phyloP scores from a whole-genome alignment of 495 filamentous ascomycete species.

The Pyronema domesticum region DNA sequence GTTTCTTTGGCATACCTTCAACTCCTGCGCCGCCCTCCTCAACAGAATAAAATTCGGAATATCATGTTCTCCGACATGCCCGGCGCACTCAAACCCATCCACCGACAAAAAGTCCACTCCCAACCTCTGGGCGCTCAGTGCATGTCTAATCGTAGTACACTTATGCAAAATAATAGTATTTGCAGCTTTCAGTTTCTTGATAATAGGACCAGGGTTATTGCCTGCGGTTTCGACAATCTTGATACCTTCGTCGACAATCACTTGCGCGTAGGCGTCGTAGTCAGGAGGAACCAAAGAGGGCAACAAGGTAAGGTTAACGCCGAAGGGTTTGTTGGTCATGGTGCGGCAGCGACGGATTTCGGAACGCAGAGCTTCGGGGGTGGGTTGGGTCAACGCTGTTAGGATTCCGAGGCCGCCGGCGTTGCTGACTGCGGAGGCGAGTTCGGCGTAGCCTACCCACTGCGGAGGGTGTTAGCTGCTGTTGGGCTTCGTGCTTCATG shows the following conservation, averaged over 20 bases:
- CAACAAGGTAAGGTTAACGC: constrained; percentile 88
- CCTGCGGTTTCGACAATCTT: constrained; percentile 88
- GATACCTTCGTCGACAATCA: constrained; percentile 84
- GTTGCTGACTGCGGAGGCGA: constrained; percentile 86
- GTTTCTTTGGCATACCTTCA: constrained; percentile 37
- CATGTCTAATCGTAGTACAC: constrained; percentile 91
- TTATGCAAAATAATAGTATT: constrained; percentile 76
- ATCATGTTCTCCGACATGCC: constrained; percentile 87
- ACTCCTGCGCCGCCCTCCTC: constrained; percentile 63
- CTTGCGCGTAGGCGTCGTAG: constrained; percentile 81
- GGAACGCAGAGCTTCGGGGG: constrained; percentile 77
- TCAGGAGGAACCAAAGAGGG: constrained; percentile 77
- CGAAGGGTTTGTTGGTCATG: constrained; percentile 81
- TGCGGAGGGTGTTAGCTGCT: too few species aligned
- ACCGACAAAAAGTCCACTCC: constrained; percentile 94
- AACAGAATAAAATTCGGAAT: constrained; percentile 97
- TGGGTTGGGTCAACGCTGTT: constrained; percentile 87
- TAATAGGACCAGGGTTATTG: constrained; percentile 83
- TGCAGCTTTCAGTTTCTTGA: constrained; percentile 68
- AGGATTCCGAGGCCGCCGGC: constrained; percentile 86
- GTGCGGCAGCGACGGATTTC: constrained; percentile 76
- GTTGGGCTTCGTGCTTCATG: too few species aligned
- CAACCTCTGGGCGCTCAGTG: constrained; percentile 77
- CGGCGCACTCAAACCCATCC: constrained; percentile 94
- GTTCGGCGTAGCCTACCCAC: constrained; percentile 58